Base-by-base conservation (phyloP, 495 filamentous ascomycete species). In the Corynascus novoguineensis region DNA sequence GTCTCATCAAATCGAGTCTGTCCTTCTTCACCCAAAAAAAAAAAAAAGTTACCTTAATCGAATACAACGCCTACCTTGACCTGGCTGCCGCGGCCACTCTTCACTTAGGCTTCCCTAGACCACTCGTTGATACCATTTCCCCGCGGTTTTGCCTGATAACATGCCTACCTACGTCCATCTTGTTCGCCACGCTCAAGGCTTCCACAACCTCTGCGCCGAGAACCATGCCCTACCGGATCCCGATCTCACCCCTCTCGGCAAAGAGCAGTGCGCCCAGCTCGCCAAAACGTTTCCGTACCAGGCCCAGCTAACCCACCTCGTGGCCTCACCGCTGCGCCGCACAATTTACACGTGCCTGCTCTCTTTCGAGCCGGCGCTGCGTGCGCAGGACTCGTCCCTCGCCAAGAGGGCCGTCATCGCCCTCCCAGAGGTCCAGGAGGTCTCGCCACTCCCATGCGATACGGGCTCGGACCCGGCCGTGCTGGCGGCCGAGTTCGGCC, bases 361-460 rank as follows among this genome's bases (percentile, higher is more conserved):
- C 48, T 81, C 80, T 45, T 96, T 96, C 72, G 70, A 68, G 44
- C 75, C 84, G 4, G 63, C 57, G 1, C 41, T 53, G 7, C n/a
- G 28, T 6, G 42, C 60, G 69, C 4, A 72, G 7, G 10, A 61
- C 69, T 3, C 71, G 8, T 1, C 14, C n/a, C 19, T 17, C 4
- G 11, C 24, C 1, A 21, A 32, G 2, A 24, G 6, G 25, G 9
- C 8, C n/a, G 46, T 49, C 0, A 19, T 19, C 15, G 83, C 86
- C 9, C 73, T 96, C 1, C 88, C 89, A 0, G 88, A 92, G 56
- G 67, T 89, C 0, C 92, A 97, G 70, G 92, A 97, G 71, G 85
- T 86, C 0, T 83, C 81, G 11, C 81, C 83, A 25, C 69, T 87
- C 17, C 83, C 90, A 0, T 95, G 92, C 71, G 91, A 97, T 66